Evolutionary conservation across 2,329 filamentous ascomycete species (phyloP).

Genomic region (Colletotrichum abscissum): DNA sequence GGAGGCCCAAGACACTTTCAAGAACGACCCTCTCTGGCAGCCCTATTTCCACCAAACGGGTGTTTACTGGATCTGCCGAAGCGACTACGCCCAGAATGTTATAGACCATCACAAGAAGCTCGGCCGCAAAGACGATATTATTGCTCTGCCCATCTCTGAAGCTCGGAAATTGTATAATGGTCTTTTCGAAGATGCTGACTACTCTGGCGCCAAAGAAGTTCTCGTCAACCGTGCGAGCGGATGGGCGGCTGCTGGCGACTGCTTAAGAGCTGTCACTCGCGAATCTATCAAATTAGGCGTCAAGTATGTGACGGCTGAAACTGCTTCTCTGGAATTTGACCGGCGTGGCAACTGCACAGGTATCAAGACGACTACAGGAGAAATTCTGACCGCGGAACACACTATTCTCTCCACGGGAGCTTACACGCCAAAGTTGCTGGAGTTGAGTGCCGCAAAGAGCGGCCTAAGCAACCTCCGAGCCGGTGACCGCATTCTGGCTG

Average conservation of each 20-base stretch:
- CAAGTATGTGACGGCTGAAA: slow-evolving; percentile 66
- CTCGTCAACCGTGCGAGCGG: slow-evolving; percentile 71
- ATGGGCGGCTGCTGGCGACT: slow-evolving; percentile 72
- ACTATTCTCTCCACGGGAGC: slow-evolving; percentile 67
- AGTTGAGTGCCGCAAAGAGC: slow-evolving; percentile 59
- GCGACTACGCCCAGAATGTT: slow-evolving; percentile 62
- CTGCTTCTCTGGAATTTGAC: slow-evolving; percentile 56
- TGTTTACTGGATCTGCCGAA: slow-evolving; percentile 66
- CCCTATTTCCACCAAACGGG: slow-evolving; percentile 70
- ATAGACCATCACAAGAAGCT: slow-evolving; percentile 63
- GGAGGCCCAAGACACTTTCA: slow-evolving; percentile 73
- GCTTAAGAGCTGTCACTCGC: slow-evolving; percentile 64
- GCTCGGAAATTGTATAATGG: slow-evolving; percentile 65
- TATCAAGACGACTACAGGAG: slow-evolving; percentile 58
- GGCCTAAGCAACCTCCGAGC: slow-evolving; percentile 61
- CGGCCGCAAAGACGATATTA: slow-evolving; percentile 51
- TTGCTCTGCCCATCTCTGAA: slow-evolving; percentile 57
- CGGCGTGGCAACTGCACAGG: slow-evolving; percentile 57
- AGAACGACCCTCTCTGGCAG: slow-evolving; percentile 65
- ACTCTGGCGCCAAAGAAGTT: slow-evolving; percentile 67
- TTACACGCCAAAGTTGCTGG: slow-evolving; percentile 67
- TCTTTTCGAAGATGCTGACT: slow-evolving; percentile 70
- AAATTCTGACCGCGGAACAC: slow-evolving; percentile 58
- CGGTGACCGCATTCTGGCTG: slow-evolving; percentile 66
- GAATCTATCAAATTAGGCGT: slow-evolving; percentile 66